Evolutionary conservation across 352 stramenopile genomes (phyloP), one percentile per base, ranked within the genome.

Genomic region (Lagenidium sp.): DNA sequence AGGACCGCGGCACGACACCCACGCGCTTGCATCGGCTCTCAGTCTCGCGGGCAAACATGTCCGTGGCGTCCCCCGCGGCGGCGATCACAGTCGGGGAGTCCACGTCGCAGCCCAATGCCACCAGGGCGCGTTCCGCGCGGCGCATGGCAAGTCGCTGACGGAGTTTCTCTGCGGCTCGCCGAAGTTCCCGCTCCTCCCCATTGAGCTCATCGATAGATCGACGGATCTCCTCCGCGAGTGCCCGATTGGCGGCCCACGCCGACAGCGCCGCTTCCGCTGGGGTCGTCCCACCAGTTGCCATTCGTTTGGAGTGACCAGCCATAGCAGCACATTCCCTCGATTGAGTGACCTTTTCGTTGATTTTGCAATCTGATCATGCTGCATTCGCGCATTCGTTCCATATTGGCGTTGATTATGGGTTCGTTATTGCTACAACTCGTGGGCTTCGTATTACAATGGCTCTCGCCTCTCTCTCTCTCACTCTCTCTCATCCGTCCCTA

Each of bases 41-140:
- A 1, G 30, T 23, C 4, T 63, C 47, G 11, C 49, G 55, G 8
- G 35, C 52, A 45, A 75, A 75, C n/a, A 62, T 28, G 10, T 38
- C 25, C 4, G n/a, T 36, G 13, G n/a, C 32, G 5, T 28, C 30
- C 13, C 8, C 28, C 8, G 28, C 15, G 8, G 28, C 15, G 8
- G 28, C 15, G 28, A 15, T 32, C 28, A 15, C 15, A 8, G 28
- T 15, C 15, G 18, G 18, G 4, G 22, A n/a, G n/a, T 3, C 19
- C 10, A 23, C 18, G 37, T 40, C 18, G 23, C 19, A 47, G 2
- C 55, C 39, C 1, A 81, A 48, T 10, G 55, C 47, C 32, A 62
- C 47, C 55, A 85, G 73, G 1, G 76, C 70, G 22, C 50, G 57
- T n/a, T 82, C 51, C 25, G 73, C 68, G 28, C 76, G 57, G 15